Evolutionary conservation across 495 filamentous ascomycete species (phyloP), one percentile per base, ranked within the genome.

Genomic region (Aspergillus egyptiacus): DNA sequence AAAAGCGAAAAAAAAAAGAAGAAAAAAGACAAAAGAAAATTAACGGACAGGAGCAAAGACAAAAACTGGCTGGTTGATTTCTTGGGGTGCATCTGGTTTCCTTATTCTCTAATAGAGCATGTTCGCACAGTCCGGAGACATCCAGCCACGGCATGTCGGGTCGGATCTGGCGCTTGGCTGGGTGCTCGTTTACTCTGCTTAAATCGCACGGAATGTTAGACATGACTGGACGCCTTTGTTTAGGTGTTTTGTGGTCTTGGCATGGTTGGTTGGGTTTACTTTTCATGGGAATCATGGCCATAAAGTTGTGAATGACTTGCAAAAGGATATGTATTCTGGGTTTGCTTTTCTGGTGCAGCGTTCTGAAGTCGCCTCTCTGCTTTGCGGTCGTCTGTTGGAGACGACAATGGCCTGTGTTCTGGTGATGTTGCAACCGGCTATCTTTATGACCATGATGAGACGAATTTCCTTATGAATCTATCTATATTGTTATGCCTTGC

Each of bases 381-480:
- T 51, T 59, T 51, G 42, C 15, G 31, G 19, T 39, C 34, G 33
- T 53, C 35, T 41, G 41, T 41, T 34, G 33, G 53, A 55, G 53
- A 52, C 38, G 14, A 34, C 2, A 37, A 56, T 47, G 58, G 53
- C 50, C 51, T 55, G 51, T 54, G 54, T 54, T 57, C 32, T 52
- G 49, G 52, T 56, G 55, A 45, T 56, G 50, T 50, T 55, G 50
- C 41, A 38, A 46, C 53, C 58, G 59, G 56, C 53, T 62, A 57
- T 54, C 60, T 58, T 58, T 67, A 61, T 59, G 71, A 71, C 70
- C 60, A 72, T 66, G 69, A 74, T 67, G 64, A 62, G 51, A 74
- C 71, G 71, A 74, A 74, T 71, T 61, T 71, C 57, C 55, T 71
- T 48, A 59, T 33, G 49, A 59, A 46, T 45, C 37, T 51, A 43